Conservation (phyloP, 345 rosid genomes). For the Dimocarpus longan region DNA sequence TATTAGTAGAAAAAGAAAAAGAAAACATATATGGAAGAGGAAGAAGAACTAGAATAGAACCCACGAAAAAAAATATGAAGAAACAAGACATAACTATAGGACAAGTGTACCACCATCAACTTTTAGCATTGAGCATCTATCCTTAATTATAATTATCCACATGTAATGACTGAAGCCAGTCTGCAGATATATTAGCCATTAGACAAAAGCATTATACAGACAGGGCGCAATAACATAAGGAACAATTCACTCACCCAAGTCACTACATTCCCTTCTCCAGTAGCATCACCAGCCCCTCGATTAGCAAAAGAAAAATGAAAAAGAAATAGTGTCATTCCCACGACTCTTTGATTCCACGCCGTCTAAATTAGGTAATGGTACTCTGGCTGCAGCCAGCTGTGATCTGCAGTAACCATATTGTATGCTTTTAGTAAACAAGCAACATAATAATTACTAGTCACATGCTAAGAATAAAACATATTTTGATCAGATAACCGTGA, state of each 20-base stretch:
- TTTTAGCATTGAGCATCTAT: too few species aligned
- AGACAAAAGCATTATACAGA: not conserved
- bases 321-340: conserved; percentile 64
- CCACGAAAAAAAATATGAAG: too few species aligned
- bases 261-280: conserved; percentile 55
- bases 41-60: too few species aligned
- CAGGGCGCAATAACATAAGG: not conserved
- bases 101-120: too few species aligned
- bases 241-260: conserved; percentile 63
- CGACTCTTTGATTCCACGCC: conserved; percentile 48
- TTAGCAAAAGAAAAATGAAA: conserved; percentile 82
- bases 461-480: not conserved
- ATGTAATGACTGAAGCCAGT: not conserved
- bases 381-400: conserved; percentile 72
- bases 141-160: too few species aligned
- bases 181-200: conserved; percentile 4
- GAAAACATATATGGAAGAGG: too few species aligned
- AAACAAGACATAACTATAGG: too few species aligned
- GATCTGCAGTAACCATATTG: conserved; percentile 51
- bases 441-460: not conserved
- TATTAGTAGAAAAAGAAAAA: not conserved
- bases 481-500: not conserved
- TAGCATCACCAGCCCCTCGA: conserved; percentile 65
- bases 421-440: not conserved
- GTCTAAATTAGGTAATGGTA: conserved; percentile 51